Conservation (phyloP, 768 basidiomycete genomes). For the Trametes villosa region DNA sequence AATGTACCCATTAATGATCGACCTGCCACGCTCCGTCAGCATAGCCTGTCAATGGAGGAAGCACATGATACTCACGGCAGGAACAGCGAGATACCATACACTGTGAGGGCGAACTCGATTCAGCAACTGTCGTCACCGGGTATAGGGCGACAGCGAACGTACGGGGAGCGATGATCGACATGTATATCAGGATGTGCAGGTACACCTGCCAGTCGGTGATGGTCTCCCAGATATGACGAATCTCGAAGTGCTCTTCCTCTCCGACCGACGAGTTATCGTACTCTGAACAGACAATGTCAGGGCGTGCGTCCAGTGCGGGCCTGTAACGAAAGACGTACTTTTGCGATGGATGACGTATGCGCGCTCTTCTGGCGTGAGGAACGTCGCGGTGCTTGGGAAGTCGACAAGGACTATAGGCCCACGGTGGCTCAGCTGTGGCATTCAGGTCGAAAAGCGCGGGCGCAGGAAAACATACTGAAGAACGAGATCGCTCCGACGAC, state of each 20-base stretch:
- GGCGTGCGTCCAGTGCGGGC: neutral
- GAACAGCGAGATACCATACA: slow-evolving; percentile 72
- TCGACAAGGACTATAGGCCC: slow-evolving; percentile 64
- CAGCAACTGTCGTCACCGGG: neutral
- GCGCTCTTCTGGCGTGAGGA: slow-evolving; percentile 65
- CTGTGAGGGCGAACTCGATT: slow-evolving; percentile 35
- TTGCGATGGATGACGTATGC: slow-evolving; percentile 43
- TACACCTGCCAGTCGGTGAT: slow-evolving; percentile 55
- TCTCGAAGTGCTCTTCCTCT: slow-evolving; percentile 64
- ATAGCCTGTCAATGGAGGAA: too few species aligned
- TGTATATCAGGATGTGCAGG: slow-evolving; percentile 59
- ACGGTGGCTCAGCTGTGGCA: neutral
- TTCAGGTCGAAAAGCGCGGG: neutral
- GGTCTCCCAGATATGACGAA: slow-evolving; percentile 56
- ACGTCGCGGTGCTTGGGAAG: slow-evolving; percentile 60
- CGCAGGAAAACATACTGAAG: slow-evolving; percentile 1
- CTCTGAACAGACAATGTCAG: slow-evolving; percentile 52
- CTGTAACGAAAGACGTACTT: neutral
- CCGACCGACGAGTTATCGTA: slow-evolving; percentile 59
- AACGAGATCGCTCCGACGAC: slow-evolving; percentile 51
- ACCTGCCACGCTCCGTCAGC: slow-evolving; percentile 54
- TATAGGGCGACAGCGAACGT: slow-evolving; percentile 38
- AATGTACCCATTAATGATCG: slow-evolving; percentile 62
- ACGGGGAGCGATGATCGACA: slow-evolving; percentile 64
- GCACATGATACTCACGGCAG: too few species aligned